Percentiles rank a stretch among this genome's conserved stretches.
phyloP scores from a whole-genome alignment of 257 asterid species.

The Plantago major region DNA sequence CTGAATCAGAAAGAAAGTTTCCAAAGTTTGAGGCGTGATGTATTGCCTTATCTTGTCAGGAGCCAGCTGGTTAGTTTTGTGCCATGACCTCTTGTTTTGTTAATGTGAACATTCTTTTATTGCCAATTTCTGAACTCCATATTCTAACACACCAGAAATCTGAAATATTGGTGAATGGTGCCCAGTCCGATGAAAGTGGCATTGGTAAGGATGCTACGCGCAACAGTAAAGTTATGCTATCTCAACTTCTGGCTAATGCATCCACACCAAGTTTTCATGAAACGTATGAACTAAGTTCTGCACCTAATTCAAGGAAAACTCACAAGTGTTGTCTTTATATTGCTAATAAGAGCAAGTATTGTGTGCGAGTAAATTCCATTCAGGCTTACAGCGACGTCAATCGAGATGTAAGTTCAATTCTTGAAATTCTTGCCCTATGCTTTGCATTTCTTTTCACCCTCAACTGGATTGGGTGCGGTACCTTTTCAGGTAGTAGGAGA shows the following conservation, averaged over 20 bases:
- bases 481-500: conserved; percentile 75
- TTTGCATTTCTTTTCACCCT: neutral
- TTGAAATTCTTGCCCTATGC: conserved; percentile 18
- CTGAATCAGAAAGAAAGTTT: conserved; percentile 68
- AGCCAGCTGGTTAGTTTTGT: conserved; percentile 78
- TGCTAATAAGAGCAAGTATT: conserved; percentile 86
- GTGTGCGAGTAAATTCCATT: conserved; percentile 76
- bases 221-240: conserved; percentile 51
- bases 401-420: conserved; percentile 64
- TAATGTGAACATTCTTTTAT: neutral
- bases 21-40: conserved; percentile 82
- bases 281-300: conserved; percentile 52
- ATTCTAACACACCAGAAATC: conserved; percentile 58
- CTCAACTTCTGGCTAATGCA: conserved; percentile 89
- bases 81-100: conserved; percentile 11
- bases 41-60: conserved; percentile 90
- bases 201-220: conserved; percentile 50
- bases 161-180: conserved; percentile 61
- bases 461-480: neutral
- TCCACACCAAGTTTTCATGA: conserved; percentile 87
- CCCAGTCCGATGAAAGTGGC: conserved; percentile 72
- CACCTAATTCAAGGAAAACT: conserved; percentile 44
- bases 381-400: conserved; percentile 90
- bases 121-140: conserved; percentile 22
- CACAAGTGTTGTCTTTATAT: conserved; percentile 91